A percentile compares a stretch with the other conserved stretches of the same genome.
Evolutionary conservation across 2,329 filamentous ascomycete species (phyloP).

Genomic region (Botrytis paeoniae): DNA sequence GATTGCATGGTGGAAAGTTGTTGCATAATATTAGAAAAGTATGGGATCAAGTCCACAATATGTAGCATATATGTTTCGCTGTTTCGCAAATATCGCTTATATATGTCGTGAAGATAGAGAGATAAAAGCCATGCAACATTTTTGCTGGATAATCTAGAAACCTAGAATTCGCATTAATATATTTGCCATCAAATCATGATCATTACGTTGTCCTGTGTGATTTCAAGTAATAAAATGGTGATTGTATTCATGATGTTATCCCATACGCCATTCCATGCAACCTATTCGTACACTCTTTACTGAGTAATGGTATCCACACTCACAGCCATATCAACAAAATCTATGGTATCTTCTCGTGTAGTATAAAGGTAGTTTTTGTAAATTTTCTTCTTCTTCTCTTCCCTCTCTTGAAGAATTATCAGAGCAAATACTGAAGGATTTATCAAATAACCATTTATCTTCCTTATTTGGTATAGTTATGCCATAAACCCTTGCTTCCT

Average conservation of each 20-base stretch:
- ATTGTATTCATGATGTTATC: not conserved
- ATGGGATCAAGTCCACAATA: not conserved
- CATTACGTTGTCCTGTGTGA: not conserved
- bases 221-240: not conserved
- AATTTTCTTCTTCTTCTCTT: not conserved
- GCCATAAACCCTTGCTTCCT: not conserved
- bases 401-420: not conserved
- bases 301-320: not conserved
- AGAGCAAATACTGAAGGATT: not conserved
- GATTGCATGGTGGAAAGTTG: not conserved
- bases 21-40: not conserved
- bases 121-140: no score
- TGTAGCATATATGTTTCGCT: not conserved
- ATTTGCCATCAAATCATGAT: not conserved
- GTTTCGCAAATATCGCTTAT: not conserved
- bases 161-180: not conserved
- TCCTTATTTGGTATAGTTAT: not conserved
- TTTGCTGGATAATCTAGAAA: not conserved
- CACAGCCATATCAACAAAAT: not conserved
- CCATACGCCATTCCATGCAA: slow-evolving; percentile 11
- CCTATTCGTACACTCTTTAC: slow-evolving; percentile 4
- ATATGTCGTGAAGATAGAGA: not conserved
- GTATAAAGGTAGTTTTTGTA: not conserved
- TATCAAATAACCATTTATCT: not conserved
- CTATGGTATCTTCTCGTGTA: not conserved